phyloP scores from a whole-genome alignment of 1,284 basidiomycete species.

The Sporisorium exsertum region DNA sequence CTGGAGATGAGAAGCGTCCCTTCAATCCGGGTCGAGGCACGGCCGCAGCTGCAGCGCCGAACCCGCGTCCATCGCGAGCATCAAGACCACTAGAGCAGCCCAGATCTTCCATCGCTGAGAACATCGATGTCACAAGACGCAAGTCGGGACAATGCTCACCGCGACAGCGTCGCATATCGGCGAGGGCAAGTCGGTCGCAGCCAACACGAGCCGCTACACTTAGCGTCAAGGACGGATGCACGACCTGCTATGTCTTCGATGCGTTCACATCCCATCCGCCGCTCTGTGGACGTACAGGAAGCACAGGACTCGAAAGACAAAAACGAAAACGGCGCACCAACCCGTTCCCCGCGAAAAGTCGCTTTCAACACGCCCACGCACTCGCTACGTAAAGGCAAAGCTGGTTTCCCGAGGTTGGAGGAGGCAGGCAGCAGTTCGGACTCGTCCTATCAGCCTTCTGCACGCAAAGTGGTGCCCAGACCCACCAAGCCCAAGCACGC shows the following conservation, averaged over 20 bases:
- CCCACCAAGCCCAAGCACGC: slow-evolving; percentile 14
- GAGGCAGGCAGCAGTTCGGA: slow-evolving; percentile 24
- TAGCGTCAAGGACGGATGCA: background rate
- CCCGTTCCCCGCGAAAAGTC: slow-evolving; percentile 13
- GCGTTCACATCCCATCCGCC: slow-evolving; percentile 1
- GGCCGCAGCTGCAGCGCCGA: background rate
- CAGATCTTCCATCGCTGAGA: slow-evolving; percentile 6
- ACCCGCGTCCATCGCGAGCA: background rate
- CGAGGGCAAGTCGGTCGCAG: slow-evolving; percentile 7
- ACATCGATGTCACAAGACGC: slow-evolving; percentile 12
- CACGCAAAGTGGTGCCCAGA: background rate
- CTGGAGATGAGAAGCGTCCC: slow-evolving; percentile 8
- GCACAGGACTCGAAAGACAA: background rate
- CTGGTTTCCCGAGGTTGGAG: background rate
- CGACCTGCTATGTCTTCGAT: slow-evolving; percentile 10
- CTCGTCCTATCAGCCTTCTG: slow-evolving; percentile 13
- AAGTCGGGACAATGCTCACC: background rate
- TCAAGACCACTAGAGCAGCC: background rate
- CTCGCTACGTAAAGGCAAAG: slow-evolving; percentile 28
- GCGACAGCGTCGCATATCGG: background rate
- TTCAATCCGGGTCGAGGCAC: background rate
- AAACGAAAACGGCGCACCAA: background rate
- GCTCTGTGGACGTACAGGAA: slow-evolving; percentile 14
- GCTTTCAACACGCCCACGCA: slow-evolving; percentile 27
- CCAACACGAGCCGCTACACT: background rate